Evolutionary conservation across 768 basidiomycete species (phyloP).

Genomic region (Leucocoprinus birnbaumii): DNA sequence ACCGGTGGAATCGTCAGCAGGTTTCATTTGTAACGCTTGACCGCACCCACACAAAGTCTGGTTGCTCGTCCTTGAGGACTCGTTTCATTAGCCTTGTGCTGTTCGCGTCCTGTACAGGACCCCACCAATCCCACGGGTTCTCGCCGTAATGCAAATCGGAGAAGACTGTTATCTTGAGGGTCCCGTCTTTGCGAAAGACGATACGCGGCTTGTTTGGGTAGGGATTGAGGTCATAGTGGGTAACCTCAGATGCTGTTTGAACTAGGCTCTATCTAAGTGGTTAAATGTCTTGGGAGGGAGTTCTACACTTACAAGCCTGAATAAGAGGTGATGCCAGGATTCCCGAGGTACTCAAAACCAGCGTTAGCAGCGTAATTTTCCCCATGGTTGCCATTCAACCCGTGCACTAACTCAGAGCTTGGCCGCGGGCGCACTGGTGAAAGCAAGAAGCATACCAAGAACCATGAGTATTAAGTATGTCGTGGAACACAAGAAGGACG

Average conservation of each 20-base stretch:
- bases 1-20: slow-evolving; percentile 1
- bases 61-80: slow-evolving; percentile 54
- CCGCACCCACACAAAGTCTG: slow-evolving; percentile 72
- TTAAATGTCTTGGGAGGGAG: not conserved
- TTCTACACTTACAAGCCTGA: not conserved
- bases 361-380: not conserved
- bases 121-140: slow-evolving; percentile 69
- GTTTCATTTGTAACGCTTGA: too few species aligned
- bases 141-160: slow-evolving; percentile 78
- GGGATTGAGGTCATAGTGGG: slow-evolving; percentile 21
- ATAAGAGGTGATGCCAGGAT: not conserved
- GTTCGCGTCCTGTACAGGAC: slow-evolving; percentile 63
- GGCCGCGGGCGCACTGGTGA: not conserved
- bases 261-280: not conserved
- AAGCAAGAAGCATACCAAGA: too few species aligned
- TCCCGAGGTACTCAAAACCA: not conserved
- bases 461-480: too few species aligned
- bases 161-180: slow-evolving; percentile 72
- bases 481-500: too few species aligned
- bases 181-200: slow-evolving; percentile 53
- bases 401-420: not conserved
- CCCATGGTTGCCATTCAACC: not conserved
- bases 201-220: slow-evolving; percentile 42
- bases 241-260: too few species aligned
- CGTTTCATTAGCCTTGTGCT: slow-evolving; percentile 56